phyloP scores from a whole-genome alignment of 768 basidiomycete genomes.

The Trametes coccinea region DNA sequence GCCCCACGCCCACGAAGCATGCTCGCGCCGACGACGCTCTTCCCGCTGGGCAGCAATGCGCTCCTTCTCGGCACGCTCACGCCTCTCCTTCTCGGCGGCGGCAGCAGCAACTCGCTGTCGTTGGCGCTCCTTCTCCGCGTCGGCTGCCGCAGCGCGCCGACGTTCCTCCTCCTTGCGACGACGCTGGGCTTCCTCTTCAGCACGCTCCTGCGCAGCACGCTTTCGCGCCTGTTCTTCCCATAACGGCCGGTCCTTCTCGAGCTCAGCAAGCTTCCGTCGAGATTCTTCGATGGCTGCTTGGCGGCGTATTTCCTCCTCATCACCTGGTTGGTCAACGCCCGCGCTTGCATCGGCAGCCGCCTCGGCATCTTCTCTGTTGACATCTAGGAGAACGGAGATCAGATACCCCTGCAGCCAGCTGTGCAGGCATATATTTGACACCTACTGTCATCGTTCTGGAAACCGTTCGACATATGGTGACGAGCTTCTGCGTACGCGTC shows the following conservation, averaged over 20 bases:
- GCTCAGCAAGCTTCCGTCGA: slow-evolving; percentile 64
- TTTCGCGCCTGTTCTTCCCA: slow-evolving; percentile 58
- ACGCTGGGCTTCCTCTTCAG: slow-evolving; percentile 33
- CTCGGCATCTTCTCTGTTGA: neutral
- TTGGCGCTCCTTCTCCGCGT: slow-evolving; percentile 21
- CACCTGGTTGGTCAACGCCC: neutral
- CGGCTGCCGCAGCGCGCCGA: slow-evolving; percentile 22
- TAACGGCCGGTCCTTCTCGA: slow-evolving; percentile 61
- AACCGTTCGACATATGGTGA: neutral
- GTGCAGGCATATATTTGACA: too few species aligned
- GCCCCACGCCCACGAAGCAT: slow-evolving; percentile 54
- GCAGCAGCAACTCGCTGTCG: slow-evolving; percentile 30
- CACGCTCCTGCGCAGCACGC: slow-evolving; percentile 47
- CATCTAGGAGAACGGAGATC: neutral
- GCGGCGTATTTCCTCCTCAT: slow-evolving; percentile 39
- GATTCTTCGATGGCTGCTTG: slow-evolving; percentile 58
- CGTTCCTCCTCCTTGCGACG: slow-evolving; percentile 20
- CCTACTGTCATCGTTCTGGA: slow-evolving; percentile 1
- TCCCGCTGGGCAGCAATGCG: slow-evolving; percentile 39
- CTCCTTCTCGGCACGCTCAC: slow-evolving; percentile 34
- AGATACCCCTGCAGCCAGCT: too few species aligned
- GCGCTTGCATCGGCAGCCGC: neutral
- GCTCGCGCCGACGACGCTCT: slow-evolving; percentile 48
- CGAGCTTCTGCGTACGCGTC: slow-evolving; percentile 5
- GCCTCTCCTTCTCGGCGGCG: slow-evolving; percentile 30